Base-by-base conservation (phyloP, 1,284 basidiomycete species). In the Malassezia sympodialis region DNA sequence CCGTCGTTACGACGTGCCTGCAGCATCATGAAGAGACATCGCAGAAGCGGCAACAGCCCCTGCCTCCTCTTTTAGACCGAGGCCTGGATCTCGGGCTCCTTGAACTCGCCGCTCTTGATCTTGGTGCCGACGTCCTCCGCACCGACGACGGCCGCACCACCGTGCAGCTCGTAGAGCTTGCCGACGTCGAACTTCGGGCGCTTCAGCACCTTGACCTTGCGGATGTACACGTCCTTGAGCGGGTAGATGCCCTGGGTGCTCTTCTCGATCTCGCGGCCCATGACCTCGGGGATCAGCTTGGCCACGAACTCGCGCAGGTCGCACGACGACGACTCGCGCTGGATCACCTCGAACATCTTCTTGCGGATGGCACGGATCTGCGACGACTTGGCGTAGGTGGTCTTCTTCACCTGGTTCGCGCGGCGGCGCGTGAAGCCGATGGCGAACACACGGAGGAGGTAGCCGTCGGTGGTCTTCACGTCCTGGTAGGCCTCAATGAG, bases 341-440 rank as follows among this genome's bases (percentile, higher is more conserved):
- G 90, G 84, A 98, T 96, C 79, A 98, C 96, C 82, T 99, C 94
- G 75, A 94, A 90, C 93, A 98, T 98, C 84, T 96, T 96, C 79
- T 89, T 88, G 77, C 94, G 83, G 78, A 99, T 98, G 81, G 94
- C 90, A 65, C 89, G 86, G 74, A 98, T 83, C 80, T 99, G 94
- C 71, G 85, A 82, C 24, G 88, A 82, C 79, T 96, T 87, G 53
- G 94, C 94, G 79, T 98, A 99, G 46, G 94, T 96, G 59, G 94
- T 99, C 83, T 96, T 98, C 80, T 86, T 87, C 76, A 98, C 93
- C 80, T 98, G 94, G 77, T 87, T 83, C 75, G 85, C 88, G 68
- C 93, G 85, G 69, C 90, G 87, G 82, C 93, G 93, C 76, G 94
- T 98, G 85, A 98, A 98, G 73, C 86, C 94, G 71, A 99, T 98